Conservation (phyloP, 441 rosid species). For the Syzygium syzygioides region DNA sequence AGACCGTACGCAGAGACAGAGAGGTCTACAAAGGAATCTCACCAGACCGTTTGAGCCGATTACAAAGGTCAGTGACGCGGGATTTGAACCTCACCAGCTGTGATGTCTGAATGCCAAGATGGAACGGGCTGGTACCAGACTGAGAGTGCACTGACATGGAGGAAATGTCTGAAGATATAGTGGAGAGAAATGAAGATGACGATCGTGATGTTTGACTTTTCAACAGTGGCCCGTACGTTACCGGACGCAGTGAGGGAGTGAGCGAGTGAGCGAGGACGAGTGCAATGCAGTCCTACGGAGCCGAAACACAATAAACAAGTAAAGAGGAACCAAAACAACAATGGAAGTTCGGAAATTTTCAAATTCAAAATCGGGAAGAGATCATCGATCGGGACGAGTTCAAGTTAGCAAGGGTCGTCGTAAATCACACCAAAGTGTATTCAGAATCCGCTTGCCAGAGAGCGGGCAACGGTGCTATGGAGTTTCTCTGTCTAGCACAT, state of each 20-base stretch:
- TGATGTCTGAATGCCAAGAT: conserved; percentile 60
- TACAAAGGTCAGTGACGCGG: conserved; percentile 35
- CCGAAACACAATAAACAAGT: background rate
- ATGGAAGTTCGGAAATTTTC: background rate
- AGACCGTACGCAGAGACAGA: background rate
- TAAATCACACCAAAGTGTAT: background rate
- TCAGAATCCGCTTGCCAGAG: background rate
- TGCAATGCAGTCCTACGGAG: no score
- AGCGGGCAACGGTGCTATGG: background rate
- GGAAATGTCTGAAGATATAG: background rate
- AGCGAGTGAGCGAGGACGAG: no score
- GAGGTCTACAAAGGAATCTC: background rate
- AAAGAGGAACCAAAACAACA: background rate
- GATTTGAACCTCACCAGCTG: conserved; percentile 63
- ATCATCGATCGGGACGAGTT: background rate
- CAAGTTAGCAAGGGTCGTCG: background rate
- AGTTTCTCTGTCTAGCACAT: background rate
- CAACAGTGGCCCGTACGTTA: background rate
- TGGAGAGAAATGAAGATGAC: background rate
- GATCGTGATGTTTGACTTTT: background rate
- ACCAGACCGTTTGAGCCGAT: conserved; percentile 24
- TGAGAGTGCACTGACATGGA: background rate
- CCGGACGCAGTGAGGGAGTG: background rate
- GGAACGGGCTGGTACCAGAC: conserved; percentile 46
- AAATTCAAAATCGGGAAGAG: background rate